Evolutionary conservation across 345 rosid genomes (phyloP), one percentile per base, ranked within the genome.

Genomic region (Acer negundo): DNA sequence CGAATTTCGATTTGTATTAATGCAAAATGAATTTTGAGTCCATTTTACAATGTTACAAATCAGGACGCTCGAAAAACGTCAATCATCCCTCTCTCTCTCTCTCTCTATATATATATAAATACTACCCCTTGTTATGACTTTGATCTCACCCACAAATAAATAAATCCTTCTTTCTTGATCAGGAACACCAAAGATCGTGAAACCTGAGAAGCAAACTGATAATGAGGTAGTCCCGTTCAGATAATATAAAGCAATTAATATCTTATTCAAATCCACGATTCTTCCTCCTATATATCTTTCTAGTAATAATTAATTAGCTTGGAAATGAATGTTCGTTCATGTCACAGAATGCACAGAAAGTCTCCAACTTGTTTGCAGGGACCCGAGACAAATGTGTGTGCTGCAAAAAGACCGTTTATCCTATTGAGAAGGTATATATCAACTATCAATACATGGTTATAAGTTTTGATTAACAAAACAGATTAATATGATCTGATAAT

Each of bases 121-220:
- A 8, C 46, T 19, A 42, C 6, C 22, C 23, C 61, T 15, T 23
- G 38, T 19, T 64, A 19, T 19, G 8, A 10, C 22, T 40, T 35
- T 35, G 62, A 26, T 15, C 12, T 11, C 7, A 53, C 7, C 4
- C 66, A 44, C 7, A 38, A 38, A 19, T 64, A 42, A 35, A 19
- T 64, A 42, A 42, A 28, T 28, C 2, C 46, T 26, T 13, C 10
- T 64, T 26, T 67, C 59, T n/a, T 8, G 49, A 10, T 42, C 84
- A 90, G 94, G 90, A 78, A 86, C 84, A 38, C 94, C 94, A 23
- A 88, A 90, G 83, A 68, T 88, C 38, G 80, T 78, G 28, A 90
- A 85, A 73, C 87, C 89, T 59, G 92, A 87, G 80, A 88, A 71
- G 44, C 67, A 55, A 10, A 59, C 80, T 2, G 85, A 82, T 53